Evolutionary conservation across 2,329 filamentous ascomycete species (phyloP).

Genomic region (Pestalotiopsis sp.): DNA sequence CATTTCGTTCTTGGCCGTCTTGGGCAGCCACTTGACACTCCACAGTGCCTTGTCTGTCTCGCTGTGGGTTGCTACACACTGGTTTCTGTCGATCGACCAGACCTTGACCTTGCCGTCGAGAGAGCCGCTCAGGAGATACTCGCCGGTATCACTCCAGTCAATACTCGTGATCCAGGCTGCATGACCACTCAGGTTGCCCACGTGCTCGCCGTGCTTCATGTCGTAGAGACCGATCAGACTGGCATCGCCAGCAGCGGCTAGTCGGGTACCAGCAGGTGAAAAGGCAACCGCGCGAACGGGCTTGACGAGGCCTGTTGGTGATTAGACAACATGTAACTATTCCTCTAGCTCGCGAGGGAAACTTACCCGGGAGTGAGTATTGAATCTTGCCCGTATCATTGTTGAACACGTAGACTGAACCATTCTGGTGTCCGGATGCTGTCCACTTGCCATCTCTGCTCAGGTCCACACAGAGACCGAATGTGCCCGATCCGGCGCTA

Average conservation of each 20-base stretch:
- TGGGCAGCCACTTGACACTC: slow-evolving; percentile 83
- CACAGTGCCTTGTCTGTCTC: slow-evolving; percentile 87
- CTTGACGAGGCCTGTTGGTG: slow-evolving; percentile 72
- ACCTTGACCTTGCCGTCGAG: slow-evolving; percentile 96
- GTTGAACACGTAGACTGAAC: slow-evolving; percentile 91
- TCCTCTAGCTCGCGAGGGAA: background rate
- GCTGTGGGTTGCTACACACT: slow-evolving; percentile 90
- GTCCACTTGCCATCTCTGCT: slow-evolving; percentile 80
- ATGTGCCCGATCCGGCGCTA: slow-evolving; percentile 74
- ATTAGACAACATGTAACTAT: slow-evolving; percentile 15
- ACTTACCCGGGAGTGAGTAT: slow-evolving; percentile 79
- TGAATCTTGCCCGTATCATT: slow-evolving; percentile 84
- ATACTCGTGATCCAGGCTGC: slow-evolving; percentile 87
- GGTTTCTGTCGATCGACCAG: slow-evolving; percentile 84
- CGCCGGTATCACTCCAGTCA: slow-evolving; percentile 92
- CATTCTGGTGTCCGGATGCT: slow-evolving; percentile 91
- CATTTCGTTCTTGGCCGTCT: slow-evolving; percentile 66
- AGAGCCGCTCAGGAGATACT: slow-evolving; percentile 84
- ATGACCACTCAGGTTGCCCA: slow-evolving; percentile 75
- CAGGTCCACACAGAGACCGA: slow-evolving; percentile 86
- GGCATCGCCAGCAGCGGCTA: slow-evolving; percentile 90
- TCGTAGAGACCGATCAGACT: slow-evolving; percentile 91
- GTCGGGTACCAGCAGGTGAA: slow-evolving; percentile 79
- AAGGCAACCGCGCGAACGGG: slow-evolving; percentile 86
- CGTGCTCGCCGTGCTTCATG: slow-evolving; percentile 87